These are phyloP conservation scores for Trifolium fragiferum DNA, from an alignment of 306 rosid genomes.

Conservation along the genomic window DNA sequence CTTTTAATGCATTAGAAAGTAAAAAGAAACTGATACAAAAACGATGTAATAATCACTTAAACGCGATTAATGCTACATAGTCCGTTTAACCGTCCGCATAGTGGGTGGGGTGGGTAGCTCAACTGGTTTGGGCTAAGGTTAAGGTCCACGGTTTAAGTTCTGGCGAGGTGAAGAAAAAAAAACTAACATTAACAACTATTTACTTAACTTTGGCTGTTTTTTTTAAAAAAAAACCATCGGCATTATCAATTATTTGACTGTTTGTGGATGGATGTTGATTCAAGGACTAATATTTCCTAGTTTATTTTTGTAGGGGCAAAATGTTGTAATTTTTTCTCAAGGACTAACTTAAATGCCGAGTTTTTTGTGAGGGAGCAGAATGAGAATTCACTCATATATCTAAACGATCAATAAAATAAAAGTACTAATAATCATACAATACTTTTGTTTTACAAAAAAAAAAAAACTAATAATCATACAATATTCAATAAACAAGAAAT, in stretches of 20 bases:
- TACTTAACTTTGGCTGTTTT: too few relatives aligned
- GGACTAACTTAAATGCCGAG: neutral
- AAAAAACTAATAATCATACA: slow-evolving; percentile 29
- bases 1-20: slow-evolving; percentile 29
- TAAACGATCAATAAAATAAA: slow-evolving; percentile 29
- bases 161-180: too few relatives aligned
- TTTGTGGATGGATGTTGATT: too few relatives aligned
- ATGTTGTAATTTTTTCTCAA: neutral
- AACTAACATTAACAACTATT: too few relatives aligned
- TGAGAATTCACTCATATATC: neutral
- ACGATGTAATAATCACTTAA: neutral
- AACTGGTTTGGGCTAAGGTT: too few relatives aligned
- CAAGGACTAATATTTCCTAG: too few relatives aligned
- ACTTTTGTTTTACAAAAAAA: too few relatives aligned
- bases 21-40: slow-evolving; percentile 26
- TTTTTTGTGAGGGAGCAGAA: neutral
- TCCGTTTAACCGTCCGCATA: neutral
- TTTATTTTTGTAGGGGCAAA: neutral
- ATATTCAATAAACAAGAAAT: slow-evolving; percentile 28
- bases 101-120: too few relatives aligned
- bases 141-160: too few relatives aligned
- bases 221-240: too few relatives aligned
- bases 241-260: too few relatives aligned
- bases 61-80: neutral
- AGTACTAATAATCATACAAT: slow-evolving; percentile 32